Percentiles rank a stretch among this genome's conserved stretches.
phyloP scores from a whole-genome alignment of 31 red algal species.

The Odonthalia washingtoniensis region DNA sequence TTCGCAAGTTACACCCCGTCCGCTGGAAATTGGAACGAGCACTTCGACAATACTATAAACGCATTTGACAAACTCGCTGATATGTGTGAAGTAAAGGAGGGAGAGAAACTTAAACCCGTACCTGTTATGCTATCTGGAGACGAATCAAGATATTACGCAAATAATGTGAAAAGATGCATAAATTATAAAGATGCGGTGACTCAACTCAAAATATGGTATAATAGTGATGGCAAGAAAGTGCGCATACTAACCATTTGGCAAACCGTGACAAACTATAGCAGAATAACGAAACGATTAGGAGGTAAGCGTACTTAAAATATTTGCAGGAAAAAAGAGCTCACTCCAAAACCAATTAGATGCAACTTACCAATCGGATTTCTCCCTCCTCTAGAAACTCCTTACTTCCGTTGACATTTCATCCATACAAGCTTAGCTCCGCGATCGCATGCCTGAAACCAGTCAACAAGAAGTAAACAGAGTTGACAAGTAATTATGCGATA shows the following conservation, averaged over 20 bases:
- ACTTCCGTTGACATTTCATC: not conserved
- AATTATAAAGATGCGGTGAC: not conserved
- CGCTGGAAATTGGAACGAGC: slow-evolving; percentile 31
- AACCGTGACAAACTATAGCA: not conserved
- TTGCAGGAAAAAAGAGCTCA: not conserved
- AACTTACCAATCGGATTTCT: not conserved
- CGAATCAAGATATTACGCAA: not conserved
- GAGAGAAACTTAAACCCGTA: not conserved
- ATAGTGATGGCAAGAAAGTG: not conserved
- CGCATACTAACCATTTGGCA: slow-evolving; percentile 1
- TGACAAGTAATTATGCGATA: not conserved
- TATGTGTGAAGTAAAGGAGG: not conserved
- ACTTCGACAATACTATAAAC: no score
- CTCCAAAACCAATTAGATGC: slow-evolving; percentile 10
- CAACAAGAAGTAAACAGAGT: slow-evolving; percentile 15
- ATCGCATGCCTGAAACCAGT: slow-evolving; percentile 8
- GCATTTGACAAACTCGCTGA: no score
- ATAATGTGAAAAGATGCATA: not conserved
- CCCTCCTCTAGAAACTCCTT: not conserved
- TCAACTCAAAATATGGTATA: not conserved
- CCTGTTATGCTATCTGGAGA: not conserved
- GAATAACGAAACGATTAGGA: not conserved
- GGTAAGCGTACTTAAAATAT: not conserved
- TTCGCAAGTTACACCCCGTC: slow-evolving; percentile 17
- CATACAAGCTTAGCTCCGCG: slow-evolving; percentile 1